phyloP scores from a whole-genome alignment of 176 grass and related monocot species.

The Zoysia pacifica region DNA sequence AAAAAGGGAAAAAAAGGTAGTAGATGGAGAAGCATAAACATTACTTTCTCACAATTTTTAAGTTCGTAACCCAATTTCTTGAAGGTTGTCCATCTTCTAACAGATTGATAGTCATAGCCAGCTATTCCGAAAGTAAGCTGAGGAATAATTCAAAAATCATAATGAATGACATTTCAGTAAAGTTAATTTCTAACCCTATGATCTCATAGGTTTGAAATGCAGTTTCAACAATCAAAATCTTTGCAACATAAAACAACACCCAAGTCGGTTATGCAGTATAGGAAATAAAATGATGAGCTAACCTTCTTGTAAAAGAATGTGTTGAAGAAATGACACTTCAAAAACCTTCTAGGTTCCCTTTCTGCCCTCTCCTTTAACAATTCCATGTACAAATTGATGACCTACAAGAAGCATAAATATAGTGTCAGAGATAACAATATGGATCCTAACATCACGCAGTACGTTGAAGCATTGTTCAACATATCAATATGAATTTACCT shows the following conservation, averaged over 20 bases:
- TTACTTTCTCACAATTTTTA: slow-evolving; percentile 73
- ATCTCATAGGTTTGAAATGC: slow-evolving; percentile 15
- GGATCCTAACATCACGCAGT: slow-evolving; percentile 17
- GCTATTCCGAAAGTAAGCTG: slow-evolving; percentile 59
- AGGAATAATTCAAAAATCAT: slow-evolving; percentile 27
- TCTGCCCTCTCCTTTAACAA: slow-evolving; percentile 77
- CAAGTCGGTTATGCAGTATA: not conserved
- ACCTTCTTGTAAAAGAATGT: slow-evolving; percentile 91
- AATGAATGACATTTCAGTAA: not conserved
- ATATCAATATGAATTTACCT: slow-evolving; percentile 53
- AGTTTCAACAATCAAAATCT: not conserved
- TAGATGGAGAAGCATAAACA: slow-evolving; percentile 13
- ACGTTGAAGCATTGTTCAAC: slow-evolving; percentile 11
- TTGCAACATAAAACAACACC: not conserved
- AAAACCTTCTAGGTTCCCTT: slow-evolving; percentile 61
- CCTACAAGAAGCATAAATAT: slow-evolving; percentile 42
- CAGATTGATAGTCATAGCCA: slow-evolving; percentile 80
- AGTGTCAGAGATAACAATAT: not conserved
- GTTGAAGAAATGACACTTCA: slow-evolving; percentile 92
- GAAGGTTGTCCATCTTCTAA: slow-evolving; percentile 82
- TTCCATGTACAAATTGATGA: slow-evolving; percentile 87
- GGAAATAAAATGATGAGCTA: not conserved
- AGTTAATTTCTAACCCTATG: not conserved
- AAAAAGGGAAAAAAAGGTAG: not conserved
- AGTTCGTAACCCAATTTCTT: slow-evolving; percentile 80